phyloP scores from a whole-genome alignment of 1,284 basidiomycete species.

The Trichosporon asahii region DNA sequence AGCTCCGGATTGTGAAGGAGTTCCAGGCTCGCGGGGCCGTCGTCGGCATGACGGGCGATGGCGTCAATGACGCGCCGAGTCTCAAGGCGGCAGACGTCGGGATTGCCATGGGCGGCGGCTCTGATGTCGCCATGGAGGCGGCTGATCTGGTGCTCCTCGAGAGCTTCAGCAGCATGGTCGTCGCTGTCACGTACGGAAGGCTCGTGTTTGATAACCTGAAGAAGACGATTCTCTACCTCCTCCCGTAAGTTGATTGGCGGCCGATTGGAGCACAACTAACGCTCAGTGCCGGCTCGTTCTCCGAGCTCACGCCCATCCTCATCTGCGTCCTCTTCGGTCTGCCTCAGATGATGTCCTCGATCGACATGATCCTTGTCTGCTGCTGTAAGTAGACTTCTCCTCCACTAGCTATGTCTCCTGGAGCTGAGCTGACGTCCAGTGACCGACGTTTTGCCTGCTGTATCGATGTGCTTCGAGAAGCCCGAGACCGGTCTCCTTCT shows the following conservation, averaged over 20 bases:
- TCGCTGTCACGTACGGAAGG: conserved; percentile 58
- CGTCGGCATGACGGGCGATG: conserved; percentile 64
- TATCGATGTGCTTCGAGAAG: conserved; percentile 60
- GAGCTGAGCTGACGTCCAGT: neutral
- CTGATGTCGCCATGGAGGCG: conserved; percentile 53
- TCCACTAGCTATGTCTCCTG: too few relatives aligned
- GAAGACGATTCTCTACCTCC: conserved; percentile 52
- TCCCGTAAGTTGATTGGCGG: conserved; percentile 27
- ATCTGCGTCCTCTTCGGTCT: conserved; percentile 57
- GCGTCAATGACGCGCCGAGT: conserved; percentile 65
- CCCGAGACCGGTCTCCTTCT: conserved; percentile 60
- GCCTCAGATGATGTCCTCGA: conserved; percentile 57
- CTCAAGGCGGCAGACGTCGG: conserved; percentile 57
- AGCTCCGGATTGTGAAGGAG: conserved; percentile 65
- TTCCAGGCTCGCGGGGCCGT: conserved; percentile 59
- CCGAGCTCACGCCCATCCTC: conserved; percentile 67
- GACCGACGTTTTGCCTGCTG: conserved; percentile 59
- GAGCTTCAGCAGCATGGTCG: conserved; percentile 51
- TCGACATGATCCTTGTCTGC: conserved; percentile 52
- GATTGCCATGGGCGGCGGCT: conserved; percentile 55
- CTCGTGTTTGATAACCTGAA: conserved; percentile 68
- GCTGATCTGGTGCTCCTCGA: conserved; percentile 51
- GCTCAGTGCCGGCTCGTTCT: conserved; percentile 55
- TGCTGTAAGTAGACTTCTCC: conserved; percentile 2
- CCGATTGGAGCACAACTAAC: neutral